These are phyloP conservation scores for Apiotrichum porosum DNA, from an alignment of 1,284 basidiomycete species.

Conservation along the genomic window DNA sequence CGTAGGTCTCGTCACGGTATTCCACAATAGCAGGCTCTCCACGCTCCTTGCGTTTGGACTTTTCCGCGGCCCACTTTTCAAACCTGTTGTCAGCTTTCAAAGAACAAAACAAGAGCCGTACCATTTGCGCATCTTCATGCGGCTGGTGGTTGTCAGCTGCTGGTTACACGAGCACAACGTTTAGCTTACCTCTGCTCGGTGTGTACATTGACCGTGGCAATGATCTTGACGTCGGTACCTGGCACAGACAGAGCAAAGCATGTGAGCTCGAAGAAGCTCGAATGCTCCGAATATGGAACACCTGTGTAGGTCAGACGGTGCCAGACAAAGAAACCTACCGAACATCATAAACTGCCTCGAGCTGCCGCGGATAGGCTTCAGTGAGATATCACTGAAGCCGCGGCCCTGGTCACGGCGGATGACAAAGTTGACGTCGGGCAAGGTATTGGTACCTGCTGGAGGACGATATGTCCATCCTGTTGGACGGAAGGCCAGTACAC, in stretches of 20 bases:
- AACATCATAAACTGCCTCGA: constrained; percentile 66
- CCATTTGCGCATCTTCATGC: constrained; percentile 75
- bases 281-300: constrained; percentile 95
- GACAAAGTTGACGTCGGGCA: constrained; percentile 61
- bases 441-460: constrained; percentile 60
- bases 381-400: constrained; percentile 62
- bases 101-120: constrained; percentile 16
- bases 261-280: constrained; percentile 87
- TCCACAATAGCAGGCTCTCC: constrained; percentile 53
- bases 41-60: constrained; percentile 56
- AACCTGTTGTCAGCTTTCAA: constrained; percentile 59
- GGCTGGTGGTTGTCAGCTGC: constrained; percentile 38
- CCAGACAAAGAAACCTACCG: constrained; percentile 46
- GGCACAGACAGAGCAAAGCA: constrained; percentile 86
- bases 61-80: constrained; percentile 76
- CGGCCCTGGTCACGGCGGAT: constrained; percentile 63
- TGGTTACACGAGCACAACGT: constrained; percentile 2
- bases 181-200: constrained; percentile 57
- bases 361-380: constrained; percentile 69
- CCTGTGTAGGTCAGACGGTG: constrained; percentile 39
- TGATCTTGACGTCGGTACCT: constrained; percentile 68
- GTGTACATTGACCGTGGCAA: constrained; percentile 92
- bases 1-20: constrained; percentile 53
- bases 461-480: constrained; percentile 90
- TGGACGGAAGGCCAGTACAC: constrained; percentile 77